Conservation (phyloP, 805 yeast species). For the Pichia phayaonensis region DNA sequence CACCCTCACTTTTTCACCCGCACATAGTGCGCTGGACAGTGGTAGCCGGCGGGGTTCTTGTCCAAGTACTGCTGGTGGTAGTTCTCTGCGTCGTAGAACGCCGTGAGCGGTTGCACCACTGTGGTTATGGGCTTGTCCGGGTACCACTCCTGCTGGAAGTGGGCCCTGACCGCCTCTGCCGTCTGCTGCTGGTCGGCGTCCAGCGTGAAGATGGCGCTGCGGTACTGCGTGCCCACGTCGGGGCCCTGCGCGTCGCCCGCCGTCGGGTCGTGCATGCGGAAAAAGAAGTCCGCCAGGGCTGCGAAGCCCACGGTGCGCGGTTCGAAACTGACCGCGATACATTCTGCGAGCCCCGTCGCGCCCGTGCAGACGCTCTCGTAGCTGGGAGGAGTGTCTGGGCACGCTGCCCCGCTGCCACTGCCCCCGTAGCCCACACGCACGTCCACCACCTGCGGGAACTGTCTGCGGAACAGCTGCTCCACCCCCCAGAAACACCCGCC, state of each 20-base stretch:
- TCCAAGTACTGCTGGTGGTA: constrained; percentile 82
- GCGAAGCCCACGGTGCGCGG: constrained; percentile 52
- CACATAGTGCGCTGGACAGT: constrained; percentile 77
- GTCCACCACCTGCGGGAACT: constrained; percentile 60
- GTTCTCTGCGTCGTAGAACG: constrained; percentile 91
- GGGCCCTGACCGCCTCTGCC: constrained; percentile 36
- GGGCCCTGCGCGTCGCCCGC: constrained; percentile 77
- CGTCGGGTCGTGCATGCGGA: constrained; percentile 93
- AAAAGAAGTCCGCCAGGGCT: constrained; percentile 74
- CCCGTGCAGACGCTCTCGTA: constrained; percentile 74
- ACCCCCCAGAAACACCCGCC: constrained; percentile 85
- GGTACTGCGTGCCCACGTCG: constrained; percentile 83
- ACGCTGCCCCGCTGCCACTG: no score
- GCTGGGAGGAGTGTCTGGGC: constrained; percentile 33
- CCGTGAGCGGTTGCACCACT: constrained; percentile 53
- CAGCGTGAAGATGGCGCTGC: constrained; percentile 72
- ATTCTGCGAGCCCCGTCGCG: constrained; percentile 74
- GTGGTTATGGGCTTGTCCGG: constrained; percentile 65
- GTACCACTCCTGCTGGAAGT: constrained; percentile 68
- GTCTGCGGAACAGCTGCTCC: constrained; percentile 72
- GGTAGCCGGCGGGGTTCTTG: constrained; percentile 79
- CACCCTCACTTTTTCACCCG: not conserved
- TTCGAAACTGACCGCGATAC: constrained; percentile 74
- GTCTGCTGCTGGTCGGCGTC: constrained; percentile 39
- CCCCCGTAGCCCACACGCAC: constrained; percentile 83